Evolutionary conservation across 140 eudicot species (phyloP).

Genomic region (Senecio squalidus): DNA sequence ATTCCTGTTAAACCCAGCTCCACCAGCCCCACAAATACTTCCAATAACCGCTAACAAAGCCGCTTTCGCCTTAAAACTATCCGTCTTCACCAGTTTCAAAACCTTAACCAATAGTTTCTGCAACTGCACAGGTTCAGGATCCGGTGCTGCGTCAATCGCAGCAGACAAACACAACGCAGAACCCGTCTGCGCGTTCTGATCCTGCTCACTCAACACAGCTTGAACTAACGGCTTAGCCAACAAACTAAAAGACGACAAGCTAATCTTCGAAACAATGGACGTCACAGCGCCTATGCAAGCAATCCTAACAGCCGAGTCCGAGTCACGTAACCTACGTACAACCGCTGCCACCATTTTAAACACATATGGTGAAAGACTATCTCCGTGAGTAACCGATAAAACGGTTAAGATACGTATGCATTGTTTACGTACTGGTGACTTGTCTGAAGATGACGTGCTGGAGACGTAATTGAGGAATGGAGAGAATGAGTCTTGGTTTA

Average conservation of each 20-base stretch:
- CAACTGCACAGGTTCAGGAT: constrained; percentile 48
- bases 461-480: constrained; percentile 64
- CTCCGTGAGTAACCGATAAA: constrained; percentile 53
- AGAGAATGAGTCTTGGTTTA: constrained; percentile 41
- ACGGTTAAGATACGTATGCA: constrained; percentile 57
- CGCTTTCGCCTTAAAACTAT: constrained; percentile 62
- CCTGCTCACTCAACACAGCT: constrained; percentile 61
- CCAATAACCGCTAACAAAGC: constrained; percentile 62
- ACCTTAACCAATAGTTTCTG: constrained; percentile 53
- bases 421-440: constrained; percentile 73
- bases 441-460: constrained; percentile 56
- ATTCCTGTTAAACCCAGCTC: constrained; percentile 28
- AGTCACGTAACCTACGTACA: constrained; percentile 64
- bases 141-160: constrained; percentile 63
- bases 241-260: constrained; percentile 33
- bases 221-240: constrained; percentile 53
- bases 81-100: constrained; percentile 48
- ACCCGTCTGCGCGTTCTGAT: constrained; percentile 57
- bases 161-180: constrained; percentile 72
- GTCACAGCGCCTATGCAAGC: constrained; percentile 59
- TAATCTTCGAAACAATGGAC: constrained; percentile 43
- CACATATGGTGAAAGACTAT: constrained; percentile 56
- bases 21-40: constrained; percentile 55
- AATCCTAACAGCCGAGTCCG: constrained; percentile 67
- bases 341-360: constrained; percentile 52